Evolutionary conservation across 2,329 filamentous ascomycete genomes (phyloP), one percentile per base, ranked within the genome.

Genomic region (Byssochlamys sp.): DNA sequence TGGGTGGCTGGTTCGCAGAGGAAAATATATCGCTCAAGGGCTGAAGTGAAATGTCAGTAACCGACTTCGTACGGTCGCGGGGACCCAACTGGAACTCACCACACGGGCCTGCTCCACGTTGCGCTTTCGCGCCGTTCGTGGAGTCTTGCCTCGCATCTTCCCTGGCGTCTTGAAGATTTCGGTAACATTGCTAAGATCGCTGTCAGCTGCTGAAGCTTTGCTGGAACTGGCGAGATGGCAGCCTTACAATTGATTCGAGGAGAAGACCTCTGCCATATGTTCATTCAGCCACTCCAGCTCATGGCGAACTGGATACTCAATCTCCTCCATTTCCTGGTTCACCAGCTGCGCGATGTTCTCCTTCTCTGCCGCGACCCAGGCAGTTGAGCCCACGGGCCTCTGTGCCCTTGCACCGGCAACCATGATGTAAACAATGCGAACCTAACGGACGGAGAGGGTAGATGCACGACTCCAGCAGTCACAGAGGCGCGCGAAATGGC

Each of bases 231-330:
- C 54, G 54, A 49, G 57, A 61, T 60, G 57, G 58, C 59, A 11
- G 31, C 24, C 58, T 68, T 83, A 96, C 94, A 91, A 84, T 75
- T 91, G 85, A 69, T 91, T 88, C 66, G 87, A 85, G 67, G 86
- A 87, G 71, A 97, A 95, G 68, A 99, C 90, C 62, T 95, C 90
- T 54, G 85, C 84, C 92, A 99, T 96, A 73, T 99, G 94, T 76
- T 97, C 94, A 69, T 99, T 97, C 66, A 99, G 80, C 94, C 94
- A 99, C 71, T 97, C 91, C 68, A 97, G 79, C 73, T 99, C 94
- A 75, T 97, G 95, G 58, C 89, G 85, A 61, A 90, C 91, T 29
- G 91, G 90, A 75, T 89, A 97, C 50, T 89, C 84, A 69, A 97
- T 95, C 75, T 99, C 95, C 64, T 97, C 92, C 56, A 89, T 83